These are phyloP conservation scores for Herpetomonas tarakana DNA, from an alignment of 208 protist genomes.

Conservation along the genomic window DNA sequence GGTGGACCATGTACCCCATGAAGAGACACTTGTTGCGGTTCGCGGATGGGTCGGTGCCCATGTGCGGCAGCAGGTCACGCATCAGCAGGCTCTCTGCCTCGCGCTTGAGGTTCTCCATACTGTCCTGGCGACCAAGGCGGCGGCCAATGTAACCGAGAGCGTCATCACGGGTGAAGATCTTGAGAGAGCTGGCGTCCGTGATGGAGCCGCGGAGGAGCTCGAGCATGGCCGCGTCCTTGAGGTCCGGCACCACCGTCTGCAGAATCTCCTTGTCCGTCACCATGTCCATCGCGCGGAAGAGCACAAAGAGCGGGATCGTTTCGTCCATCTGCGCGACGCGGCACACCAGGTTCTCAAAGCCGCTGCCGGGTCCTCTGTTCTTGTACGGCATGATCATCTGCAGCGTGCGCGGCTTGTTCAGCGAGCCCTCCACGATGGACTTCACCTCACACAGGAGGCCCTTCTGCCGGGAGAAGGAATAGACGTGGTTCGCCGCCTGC, in stretches of 20 bases:
- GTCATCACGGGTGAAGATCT: constrained; percentile 94
- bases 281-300: constrained; percentile 97
- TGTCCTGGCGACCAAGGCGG: constrained; percentile 78
- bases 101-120: constrained; percentile 77
- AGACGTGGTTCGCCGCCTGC: constrained; percentile 98
- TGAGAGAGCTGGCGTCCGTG: constrained; percentile 84
- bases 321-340: constrained; percentile 93
- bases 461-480: constrained; percentile 93
- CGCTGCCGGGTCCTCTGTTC: constrained; percentile 91
- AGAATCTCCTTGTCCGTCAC: constrained; percentile 96
- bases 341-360: constrained; percentile 79
- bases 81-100: constrained; percentile 94
- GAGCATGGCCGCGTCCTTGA: constrained; percentile 84
- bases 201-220: constrained; percentile 90
- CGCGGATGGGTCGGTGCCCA: constrained; percentile 76
- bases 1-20: constrained; percentile 97
- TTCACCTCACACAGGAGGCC: constrained; percentile 96
- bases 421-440: constrained; percentile 89
- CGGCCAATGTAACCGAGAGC: constrained; percentile 96
- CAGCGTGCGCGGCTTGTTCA: constrained; percentile 85
- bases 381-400: constrained; percentile 95
- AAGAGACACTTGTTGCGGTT: constrained; percentile 96
- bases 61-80: constrained; percentile 85
- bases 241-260: constrained; percentile 85
- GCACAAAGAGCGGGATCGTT: constrained; percentile 91